Conservation (phyloP, 257 asterid species). For the Anisodus acutangulus region DNA sequence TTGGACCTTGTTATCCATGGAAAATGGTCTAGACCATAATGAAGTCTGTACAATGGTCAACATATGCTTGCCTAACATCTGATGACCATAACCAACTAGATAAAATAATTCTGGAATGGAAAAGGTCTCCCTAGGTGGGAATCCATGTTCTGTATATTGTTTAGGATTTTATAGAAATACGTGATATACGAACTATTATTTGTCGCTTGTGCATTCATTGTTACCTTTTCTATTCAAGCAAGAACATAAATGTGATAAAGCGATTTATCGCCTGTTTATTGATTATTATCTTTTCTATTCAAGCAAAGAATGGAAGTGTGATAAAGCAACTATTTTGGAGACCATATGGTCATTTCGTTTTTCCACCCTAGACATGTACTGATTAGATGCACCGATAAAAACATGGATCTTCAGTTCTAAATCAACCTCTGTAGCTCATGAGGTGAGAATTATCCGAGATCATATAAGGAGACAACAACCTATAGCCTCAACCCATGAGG, state of each 20-base stretch:
- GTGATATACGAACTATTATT: conserved; percentile 1
- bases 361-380: not conserved
- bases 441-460: not conserved
- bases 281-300: not conserved
- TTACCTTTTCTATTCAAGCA: not conserved
- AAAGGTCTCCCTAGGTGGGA: conserved; percentile 13
- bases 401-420: not conserved
- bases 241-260: not conserved
- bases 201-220: not conserved
- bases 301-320: not conserved
- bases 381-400: not conserved
- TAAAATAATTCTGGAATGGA: conserved; percentile 11
- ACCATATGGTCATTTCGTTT: not conserved
- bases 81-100: not conserved
- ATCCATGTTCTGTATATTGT: conserved; percentile 24
- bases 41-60: not conserved
- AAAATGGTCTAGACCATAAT: not conserved
- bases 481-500: not conserved
- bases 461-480: too few relatives aligned
- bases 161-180: conserved; percentile 15
- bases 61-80: not conserved
- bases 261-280: not conserved
- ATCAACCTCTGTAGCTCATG: not conserved
- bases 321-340: not conserved
- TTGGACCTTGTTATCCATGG: not conserved